These are phyloP conservation scores for Alternaria angustiovoidea DNA, from an alignment of 2,329 filamentous ascomycete genomes.

Conservation along the genomic window DNA sequence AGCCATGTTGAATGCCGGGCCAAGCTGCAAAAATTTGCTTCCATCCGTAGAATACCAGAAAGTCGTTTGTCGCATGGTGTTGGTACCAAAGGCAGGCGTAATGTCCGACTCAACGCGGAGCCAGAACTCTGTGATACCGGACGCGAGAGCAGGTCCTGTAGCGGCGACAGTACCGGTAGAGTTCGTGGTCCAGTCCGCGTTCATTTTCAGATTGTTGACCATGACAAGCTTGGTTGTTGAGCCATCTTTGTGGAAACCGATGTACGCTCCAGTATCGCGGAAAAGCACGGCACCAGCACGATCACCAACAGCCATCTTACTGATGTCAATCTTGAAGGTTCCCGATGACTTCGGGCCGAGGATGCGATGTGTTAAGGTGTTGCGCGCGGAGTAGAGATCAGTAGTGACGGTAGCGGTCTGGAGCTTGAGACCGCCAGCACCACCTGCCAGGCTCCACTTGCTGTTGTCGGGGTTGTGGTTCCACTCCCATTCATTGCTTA, in stretches of 20 bases:
- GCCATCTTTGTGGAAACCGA: slow-evolving; percentile 58
- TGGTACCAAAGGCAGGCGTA: slow-evolving; percentile 43
- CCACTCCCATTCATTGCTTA: slow-evolving; percentile 65
- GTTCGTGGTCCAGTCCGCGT: slow-evolving; percentile 46
- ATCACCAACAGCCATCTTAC: slow-evolving; percentile 61
- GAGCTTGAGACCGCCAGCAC: slow-evolving; percentile 54
- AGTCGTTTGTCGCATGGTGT: slow-evolving; percentile 30
- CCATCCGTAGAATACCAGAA: slow-evolving; percentile 53
- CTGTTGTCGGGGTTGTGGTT: slow-evolving; percentile 67
- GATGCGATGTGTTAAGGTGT: slow-evolving; percentile 55
- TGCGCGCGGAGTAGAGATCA: slow-evolving; percentile 57
- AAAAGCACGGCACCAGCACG: slow-evolving; percentile 62
- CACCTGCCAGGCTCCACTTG: slow-evolving; percentile 56
- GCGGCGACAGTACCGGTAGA: slow-evolving; percentile 42
- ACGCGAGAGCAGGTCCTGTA: slow-evolving; percentile 24
- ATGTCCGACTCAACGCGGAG: slow-evolving; percentile 48
- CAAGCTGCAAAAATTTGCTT: slow-evolving; percentile 41
- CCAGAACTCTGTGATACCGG: slow-evolving; percentile 39
- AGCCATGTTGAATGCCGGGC: slow-evolving; percentile 42
- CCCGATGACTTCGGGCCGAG: slow-evolving; percentile 54
- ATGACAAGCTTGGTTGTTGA: slow-evolving; percentile 48
- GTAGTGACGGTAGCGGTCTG: slow-evolving; percentile 61
- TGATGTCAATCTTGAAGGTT: slow-evolving; percentile 61
- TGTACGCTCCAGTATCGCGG: slow-evolving; percentile 62
- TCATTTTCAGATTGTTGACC: slow-evolving; percentile 52